These are phyloP conservation scores for Simmondsia chinensis DNA, from an alignment of 148 eudicot species.

Conservation along the genomic window DNA sequence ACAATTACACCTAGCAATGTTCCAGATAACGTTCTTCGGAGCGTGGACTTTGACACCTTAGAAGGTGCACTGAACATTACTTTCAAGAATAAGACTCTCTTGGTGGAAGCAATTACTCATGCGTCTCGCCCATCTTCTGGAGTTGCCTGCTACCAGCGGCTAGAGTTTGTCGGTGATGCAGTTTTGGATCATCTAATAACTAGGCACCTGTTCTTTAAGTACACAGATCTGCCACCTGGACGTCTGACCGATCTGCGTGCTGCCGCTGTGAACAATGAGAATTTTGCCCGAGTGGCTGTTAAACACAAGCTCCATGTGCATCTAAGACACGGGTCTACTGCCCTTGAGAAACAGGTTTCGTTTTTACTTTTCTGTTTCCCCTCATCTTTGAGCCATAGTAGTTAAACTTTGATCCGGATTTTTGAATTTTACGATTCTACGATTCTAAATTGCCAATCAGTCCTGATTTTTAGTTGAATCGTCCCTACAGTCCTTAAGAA, in stretches of 20 bases:
- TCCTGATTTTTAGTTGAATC: no score
- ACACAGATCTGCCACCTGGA: slow-evolving; percentile 94
- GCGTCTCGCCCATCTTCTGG: slow-evolving; percentile 99
- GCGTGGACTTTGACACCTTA: slow-evolving; percentile 58
- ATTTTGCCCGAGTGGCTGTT: slow-evolving; percentile 94
- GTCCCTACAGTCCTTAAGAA: no score
- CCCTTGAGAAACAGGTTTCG: slow-evolving; percentile 87
- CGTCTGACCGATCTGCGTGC: slow-evolving; percentile 97
- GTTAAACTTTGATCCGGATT: no score
- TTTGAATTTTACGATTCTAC: no score
- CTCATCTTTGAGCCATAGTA: neutral
- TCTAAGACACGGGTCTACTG: slow-evolving; percentile 90
- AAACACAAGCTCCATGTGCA: slow-evolving; percentile 86
- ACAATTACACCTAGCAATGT: slow-evolving; percentile 39
- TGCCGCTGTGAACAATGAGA: slow-evolving; percentile 99
- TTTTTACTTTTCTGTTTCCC: slow-evolving; percentile 6
- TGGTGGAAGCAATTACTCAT: slow-evolving; percentile 95
- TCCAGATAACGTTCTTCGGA: slow-evolving; percentile 63
- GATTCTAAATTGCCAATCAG: no score
- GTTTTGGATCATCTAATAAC: slow-evolving; percentile 97
- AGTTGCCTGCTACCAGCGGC: slow-evolving; percentile 88
- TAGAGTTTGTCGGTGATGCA: slow-evolving; percentile 99
- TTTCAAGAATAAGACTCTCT: slow-evolving; percentile 48
- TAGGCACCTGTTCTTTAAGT: slow-evolving; percentile 77
- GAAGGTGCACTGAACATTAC: slow-evolving; percentile 63